Conservation (phyloP, 495 filamentous ascomycete species). For the Corynascus novoguineensis region DNA sequence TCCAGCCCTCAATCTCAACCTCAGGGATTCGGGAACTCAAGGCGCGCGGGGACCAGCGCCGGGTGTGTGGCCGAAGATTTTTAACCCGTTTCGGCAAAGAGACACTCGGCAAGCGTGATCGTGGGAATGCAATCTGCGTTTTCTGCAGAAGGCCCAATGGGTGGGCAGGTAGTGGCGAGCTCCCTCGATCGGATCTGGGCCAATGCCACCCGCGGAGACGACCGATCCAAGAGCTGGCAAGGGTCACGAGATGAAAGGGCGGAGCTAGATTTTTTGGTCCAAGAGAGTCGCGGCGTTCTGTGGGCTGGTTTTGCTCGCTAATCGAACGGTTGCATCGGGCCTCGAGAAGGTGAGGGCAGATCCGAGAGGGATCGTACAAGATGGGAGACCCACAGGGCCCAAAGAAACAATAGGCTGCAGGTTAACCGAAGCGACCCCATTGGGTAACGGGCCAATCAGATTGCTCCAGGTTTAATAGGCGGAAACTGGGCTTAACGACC, state of each 20-base stretch:
- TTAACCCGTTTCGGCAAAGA: conserved; percentile 4
- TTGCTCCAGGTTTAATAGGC: neutral
- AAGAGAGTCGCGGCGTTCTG: neutral
- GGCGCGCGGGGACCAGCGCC: neutral
- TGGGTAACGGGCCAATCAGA: neutral
- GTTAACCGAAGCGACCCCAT: conserved; percentile 5
- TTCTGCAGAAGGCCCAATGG: neutral
- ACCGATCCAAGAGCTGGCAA: conserved; percentile 15
- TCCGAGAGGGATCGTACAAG: conserved; percentile 18
- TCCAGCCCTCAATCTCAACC: neutral
- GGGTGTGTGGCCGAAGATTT: too few species aligned
- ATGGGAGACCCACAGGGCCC: conserved; percentile 1
- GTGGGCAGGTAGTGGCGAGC: neutral
- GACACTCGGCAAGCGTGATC: conserved; percentile 1
- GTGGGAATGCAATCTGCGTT: neutral
- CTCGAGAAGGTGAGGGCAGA: conserved; percentile 14
- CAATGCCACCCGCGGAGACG: conserved; percentile 1
- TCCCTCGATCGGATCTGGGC: conserved; percentile 23
- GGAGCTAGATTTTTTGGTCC: conserved; percentile 20
- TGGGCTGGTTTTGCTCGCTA: conserved; percentile 26
- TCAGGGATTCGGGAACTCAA: neutral
- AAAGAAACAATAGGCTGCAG: conserved; percentile 19
- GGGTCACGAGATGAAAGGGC: conserved; percentile 25
- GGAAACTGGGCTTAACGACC: neutral
- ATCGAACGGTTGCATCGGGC: conserved; percentile 34